Conservation (phyloP, 306 rosid genomes). For the Inga laurina region DNA sequence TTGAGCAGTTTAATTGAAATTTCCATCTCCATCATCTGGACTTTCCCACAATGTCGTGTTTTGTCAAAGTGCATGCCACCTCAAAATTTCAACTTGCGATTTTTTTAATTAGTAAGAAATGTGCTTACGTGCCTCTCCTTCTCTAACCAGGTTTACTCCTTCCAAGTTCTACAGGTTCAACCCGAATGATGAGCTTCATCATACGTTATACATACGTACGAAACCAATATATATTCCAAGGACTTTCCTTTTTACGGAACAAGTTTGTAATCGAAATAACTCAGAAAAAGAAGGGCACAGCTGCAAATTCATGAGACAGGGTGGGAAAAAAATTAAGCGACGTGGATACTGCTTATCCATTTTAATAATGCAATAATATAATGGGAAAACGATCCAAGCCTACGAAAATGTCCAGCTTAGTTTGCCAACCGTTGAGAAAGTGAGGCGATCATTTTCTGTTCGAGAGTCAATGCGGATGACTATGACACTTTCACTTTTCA, state of each 20-base stretch:
- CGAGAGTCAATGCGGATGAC: conserved; percentile 36
- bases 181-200: background rate
- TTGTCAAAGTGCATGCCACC: background rate
- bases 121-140: background rate
- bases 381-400: conserved; percentile 15
- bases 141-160: background rate
- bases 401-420: conserved; percentile 36
- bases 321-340: background rate
- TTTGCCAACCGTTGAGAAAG: conserved; percentile 52
- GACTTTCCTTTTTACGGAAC: background rate
- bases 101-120: background rate
- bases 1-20: background rate
- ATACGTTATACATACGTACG: background rate
- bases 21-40: background rate
- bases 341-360: background rate
- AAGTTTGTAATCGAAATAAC: background rate
- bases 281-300: background rate
- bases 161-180: background rate
- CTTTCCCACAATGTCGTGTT: background rate
- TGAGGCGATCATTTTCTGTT: conserved; percentile 23
- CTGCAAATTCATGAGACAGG: conserved; percentile 1
- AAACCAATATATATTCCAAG: background rate
- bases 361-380: background rate
- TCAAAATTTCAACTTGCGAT: background rate
- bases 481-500: conserved; percentile 14